Conservation (phyloP, 2,329 filamentous ascomycete genomes). For the Monilinia polystroma region DNA sequence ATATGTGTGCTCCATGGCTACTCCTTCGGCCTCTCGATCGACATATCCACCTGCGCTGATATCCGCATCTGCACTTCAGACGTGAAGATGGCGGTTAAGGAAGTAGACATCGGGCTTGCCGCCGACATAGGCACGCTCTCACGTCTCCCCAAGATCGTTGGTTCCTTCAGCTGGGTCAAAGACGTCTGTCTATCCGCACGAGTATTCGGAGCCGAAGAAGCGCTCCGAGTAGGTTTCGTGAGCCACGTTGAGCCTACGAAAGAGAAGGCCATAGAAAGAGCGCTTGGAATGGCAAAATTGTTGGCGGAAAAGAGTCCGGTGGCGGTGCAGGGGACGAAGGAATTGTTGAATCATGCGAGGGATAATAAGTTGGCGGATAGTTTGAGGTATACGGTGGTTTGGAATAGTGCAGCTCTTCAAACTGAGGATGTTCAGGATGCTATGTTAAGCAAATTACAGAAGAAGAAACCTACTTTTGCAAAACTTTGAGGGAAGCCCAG, state of each 20-base stretch:
- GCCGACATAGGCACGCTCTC: conserved; percentile 76
- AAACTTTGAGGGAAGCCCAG: conserved; percentile 43
- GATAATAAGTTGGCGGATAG: conserved; percentile 77
- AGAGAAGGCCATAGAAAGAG: conserved; percentile 60
- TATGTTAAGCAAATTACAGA: conserved; percentile 73
- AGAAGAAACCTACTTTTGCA: conserved; percentile 76
- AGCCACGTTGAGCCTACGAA: conserved; percentile 64
- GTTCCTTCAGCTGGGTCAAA: conserved; percentile 73
- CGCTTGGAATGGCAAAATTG: conserved; percentile 59
- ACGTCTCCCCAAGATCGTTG: conserved; percentile 71
- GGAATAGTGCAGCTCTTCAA: conserved; percentile 84
- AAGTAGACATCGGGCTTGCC: conserved; percentile 78
- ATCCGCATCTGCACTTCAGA: conserved; percentile 63
- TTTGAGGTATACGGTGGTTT: conserved; percentile 78
- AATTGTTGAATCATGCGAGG: conserved; percentile 76
- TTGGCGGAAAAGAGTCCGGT: conserved; percentile 84
- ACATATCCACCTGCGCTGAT: conserved; percentile 68
- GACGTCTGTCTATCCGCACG: conserved; percentile 73
- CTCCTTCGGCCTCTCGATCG: conserved; percentile 74
- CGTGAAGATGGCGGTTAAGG: conserved; percentile 69
- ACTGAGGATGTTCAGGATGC: conserved; percentile 73
- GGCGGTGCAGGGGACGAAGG: conserved; percentile 83
- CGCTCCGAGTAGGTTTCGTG: conserved; percentile 67
- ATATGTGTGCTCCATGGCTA: conserved; percentile 80
- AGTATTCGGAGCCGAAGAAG: conserved; percentile 67